phyloP scores from a whole-genome alignment of 129 eudicot species.

The Lactuca saligna region DNA sequence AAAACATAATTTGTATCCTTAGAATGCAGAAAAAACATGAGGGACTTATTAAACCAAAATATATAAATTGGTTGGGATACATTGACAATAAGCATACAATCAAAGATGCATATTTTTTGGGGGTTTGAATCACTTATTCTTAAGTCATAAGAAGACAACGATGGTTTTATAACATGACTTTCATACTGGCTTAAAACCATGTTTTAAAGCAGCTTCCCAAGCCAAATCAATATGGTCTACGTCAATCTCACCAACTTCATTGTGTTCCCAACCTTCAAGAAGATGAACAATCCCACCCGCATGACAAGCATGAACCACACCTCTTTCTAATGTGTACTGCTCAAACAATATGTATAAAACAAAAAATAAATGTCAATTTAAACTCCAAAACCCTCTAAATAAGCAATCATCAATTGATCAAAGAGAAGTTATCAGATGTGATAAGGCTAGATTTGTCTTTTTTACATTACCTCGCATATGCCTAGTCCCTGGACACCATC shows the following conservation, averaged over 20 bases:
- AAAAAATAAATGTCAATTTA: background rate
- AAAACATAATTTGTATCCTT: too few relatives aligned
- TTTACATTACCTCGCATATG: constrained; percentile 68
- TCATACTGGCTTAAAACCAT: constrained; percentile 63
- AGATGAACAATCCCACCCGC: constrained; percentile 91
- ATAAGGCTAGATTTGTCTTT: background rate
- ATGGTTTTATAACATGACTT: constrained; percentile 11
- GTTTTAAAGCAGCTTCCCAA: constrained; percentile 81
- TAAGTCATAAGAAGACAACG: background rate
- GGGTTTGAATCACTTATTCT: constrained; percentile 1
- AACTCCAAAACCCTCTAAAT: background rate
- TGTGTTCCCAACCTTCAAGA: constrained; percentile 92
- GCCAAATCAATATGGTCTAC: constrained; percentile 77
- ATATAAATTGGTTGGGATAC: too few relatives aligned
- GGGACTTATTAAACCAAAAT: too few relatives aligned
- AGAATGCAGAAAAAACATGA: too few relatives aligned
- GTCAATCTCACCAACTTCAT: constrained; percentile 83
- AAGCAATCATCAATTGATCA: background rate
- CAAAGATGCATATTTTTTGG: background rate
- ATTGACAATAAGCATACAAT: background rate
- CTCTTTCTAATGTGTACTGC: constrained; percentile 87
- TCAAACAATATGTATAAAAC: background rate
- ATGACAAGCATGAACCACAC: constrained; percentile 94
- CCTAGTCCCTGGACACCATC: constrained; percentile 72
- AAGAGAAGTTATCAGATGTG: background rate